Base-by-base conservation (phyloP, 1,284 basidiomycete species). In the Hemileia vastatrix region DNA sequence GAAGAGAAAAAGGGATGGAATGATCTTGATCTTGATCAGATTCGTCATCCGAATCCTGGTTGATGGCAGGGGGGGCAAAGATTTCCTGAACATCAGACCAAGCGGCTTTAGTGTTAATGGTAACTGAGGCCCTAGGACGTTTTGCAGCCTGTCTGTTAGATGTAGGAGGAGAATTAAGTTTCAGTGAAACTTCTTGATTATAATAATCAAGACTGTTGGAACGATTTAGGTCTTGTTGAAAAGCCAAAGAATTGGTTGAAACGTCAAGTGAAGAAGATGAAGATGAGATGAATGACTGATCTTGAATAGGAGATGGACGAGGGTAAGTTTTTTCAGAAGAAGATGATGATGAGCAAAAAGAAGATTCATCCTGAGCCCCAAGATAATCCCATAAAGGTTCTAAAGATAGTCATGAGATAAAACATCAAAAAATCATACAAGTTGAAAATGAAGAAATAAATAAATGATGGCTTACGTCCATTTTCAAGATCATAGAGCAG, bases 41-140 rank as follows among this genome's bases (percentile, higher is more conserved):
- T 31, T 61, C 54, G 40, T 62, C 60, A 55, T 62, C 60, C 5
- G 60, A 62, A 13, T 62, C 60, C n/a, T 62, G 53, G 40, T 53
- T 62, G 31, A 24, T 62, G 8, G 32, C 45, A 31, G 60, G 52
- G 40, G 49, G 49, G 23, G 53, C 60, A 36, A 49, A 62, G 53
- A 62, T 62, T 44, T 50, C 55, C 33, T 49, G 45, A 2, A 62
- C 60, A 33, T 62, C 60, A 50, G 54, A 50, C 32, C 54, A 36
- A n/a, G 60, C 60, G 48, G 52, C 60, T 36, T 62, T 52, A 31
- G 60, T 62, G 31, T 45, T 62, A 21, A 62, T 50, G 27, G 60
- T 62, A 4, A 62, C 60, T 11, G 51, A 54, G 23, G 60, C 60
- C 21, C 60, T 51, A 13, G 53, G 18, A 19, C 32, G 44, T 18